Percentiles rank a stretch among this genome's conserved stretches.
phyloP scores from a whole-genome alignment of 192 early-diverging fungal genomes.

The Backusella liffmaniae region DNA sequence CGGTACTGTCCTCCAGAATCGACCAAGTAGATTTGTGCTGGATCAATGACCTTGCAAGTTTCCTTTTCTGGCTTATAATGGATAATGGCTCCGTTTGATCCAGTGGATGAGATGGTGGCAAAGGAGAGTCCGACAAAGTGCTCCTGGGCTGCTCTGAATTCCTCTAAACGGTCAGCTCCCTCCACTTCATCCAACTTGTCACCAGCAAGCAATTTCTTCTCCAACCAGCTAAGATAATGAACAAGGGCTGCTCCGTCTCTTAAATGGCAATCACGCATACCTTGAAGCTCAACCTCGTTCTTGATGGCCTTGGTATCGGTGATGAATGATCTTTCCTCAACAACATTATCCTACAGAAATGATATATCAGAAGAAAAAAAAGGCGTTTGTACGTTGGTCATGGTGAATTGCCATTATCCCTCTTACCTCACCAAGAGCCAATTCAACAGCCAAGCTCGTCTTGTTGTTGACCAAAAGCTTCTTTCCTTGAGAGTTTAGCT shows the following conservation, averaged over 20 bases:
- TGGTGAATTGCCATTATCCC: too few relatives aligned
- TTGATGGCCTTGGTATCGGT: slow-evolving; percentile 89
- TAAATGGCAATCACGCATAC: slow-evolving; percentile 89
- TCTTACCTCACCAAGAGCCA: slow-evolving; percentile 64
- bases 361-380: neutral
- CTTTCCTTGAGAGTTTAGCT: slow-evolving; percentile 7
- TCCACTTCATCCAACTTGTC: slow-evolving; percentile 80
- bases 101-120: slow-evolving; percentile 93
- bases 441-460: slow-evolving; percentile 72
- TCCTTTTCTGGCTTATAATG: slow-evolving; percentile 93
- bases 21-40: slow-evolving; percentile 83
- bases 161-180: slow-evolving; percentile 82
- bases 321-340: slow-evolving; percentile 67
- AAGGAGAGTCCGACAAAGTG: slow-evolving; percentile 94
- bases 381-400: too few relatives aligned
- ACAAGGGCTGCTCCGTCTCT: slow-evolving; percentile 88
- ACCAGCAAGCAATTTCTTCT: slow-evolving; percentile 77
- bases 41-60: slow-evolving; percentile 71
- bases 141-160: slow-evolving; percentile 67
- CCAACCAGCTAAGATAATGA: slow-evolving; percentile 92
- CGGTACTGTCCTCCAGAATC: slow-evolving; percentile 97
- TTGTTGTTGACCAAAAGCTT: slow-evolving; percentile 64
- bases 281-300: slow-evolving; percentile 85
- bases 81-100: slow-evolving; percentile 96
- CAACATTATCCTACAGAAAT: slow-evolving; percentile 41